These are phyloP conservation scores for Musa schizocarpa DNA, from an alignment of 176 grass and related monocot genomes.

Conservation along the genomic window DNA sequence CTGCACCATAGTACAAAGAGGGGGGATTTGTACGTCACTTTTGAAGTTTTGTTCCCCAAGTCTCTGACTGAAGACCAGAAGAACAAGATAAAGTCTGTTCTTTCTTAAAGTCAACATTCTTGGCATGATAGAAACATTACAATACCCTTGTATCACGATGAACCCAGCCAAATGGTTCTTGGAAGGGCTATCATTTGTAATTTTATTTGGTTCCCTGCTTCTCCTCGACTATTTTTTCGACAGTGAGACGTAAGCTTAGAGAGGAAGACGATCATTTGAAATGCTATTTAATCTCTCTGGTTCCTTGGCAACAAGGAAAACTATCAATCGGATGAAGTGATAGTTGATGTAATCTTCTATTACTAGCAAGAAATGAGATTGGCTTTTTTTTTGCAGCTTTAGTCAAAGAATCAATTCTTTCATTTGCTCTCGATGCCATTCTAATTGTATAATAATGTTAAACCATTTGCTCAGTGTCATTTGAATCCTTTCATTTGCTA, in stretches of 20 bases:
- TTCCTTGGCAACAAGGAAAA: background rate
- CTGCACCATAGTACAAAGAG: constrained; percentile 86
- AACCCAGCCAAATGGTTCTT: no score
- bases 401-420: background rate
- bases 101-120: constrained; percentile 30
- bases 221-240: background rate
- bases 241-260: background rate
- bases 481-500: no score
- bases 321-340: background rate
- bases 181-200: no score
- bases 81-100: constrained; percentile 66
- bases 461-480: no score
- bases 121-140: background rate
- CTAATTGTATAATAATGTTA: no score
- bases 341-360: background rate
- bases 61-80: constrained; percentile 71
- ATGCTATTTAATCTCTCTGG: background rate
- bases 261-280: background rate
- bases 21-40: constrained; percentile 69
- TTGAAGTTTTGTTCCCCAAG: constrained; percentile 82
- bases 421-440: no score
- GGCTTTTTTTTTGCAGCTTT: background rate
- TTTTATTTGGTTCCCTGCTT: no score
- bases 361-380: background rate
- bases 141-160: no score